Evolutionary conservation across 768 basidiomycete genomes (phyloP), one percentile per base, ranked within the genome.

Genomic region (Mycena vitilis): DNA sequence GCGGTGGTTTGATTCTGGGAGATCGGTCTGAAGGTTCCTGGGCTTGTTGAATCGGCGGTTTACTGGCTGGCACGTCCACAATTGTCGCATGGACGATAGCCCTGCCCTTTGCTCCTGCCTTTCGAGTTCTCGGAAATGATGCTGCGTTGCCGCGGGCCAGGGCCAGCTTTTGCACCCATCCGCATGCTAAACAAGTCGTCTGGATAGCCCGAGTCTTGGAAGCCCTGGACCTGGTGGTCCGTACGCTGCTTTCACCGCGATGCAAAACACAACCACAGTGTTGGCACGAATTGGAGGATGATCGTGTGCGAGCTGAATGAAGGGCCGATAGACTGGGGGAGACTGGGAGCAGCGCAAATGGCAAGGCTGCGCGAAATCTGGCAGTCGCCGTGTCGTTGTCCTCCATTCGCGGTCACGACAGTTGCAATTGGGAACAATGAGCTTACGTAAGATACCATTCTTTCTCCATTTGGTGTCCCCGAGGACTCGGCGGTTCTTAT

Each of bases 251-350:
- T 65, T 82, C 74, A 69, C 83, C 83, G 62, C 80, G 75, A 60
- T 84, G 79, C 22, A 84, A 80, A 66, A 82, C 82, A 12, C 82
- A 73, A 38, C 90, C 91, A 71, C 92, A 93, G 51, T 65, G 63
- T 0, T 38, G 56, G 72, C 63, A 60, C 42, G 74, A 37, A 49
- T 66, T 67, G 51, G 77, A 75, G 55, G 80, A 68, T 9, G 73
- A 59, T 55, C 76, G 78, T 20, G 78, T 78, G 54, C 87, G 84
- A 16, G 80, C 73, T 0, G 84, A 77, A 74, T 93, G 91, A 36
- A 91, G 80, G 45, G 92, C 91, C 16, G 92, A 86, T 55, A 94
- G 85, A 40, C 81, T 55, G 11, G 89, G 84, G 3, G 90, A 89
- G 44, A 86, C 71, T 5, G 85, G 69, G 34, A 86, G 81, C 60